Conservation (phyloP, 345 rosid species). For the Brassica juncea region DNA sequence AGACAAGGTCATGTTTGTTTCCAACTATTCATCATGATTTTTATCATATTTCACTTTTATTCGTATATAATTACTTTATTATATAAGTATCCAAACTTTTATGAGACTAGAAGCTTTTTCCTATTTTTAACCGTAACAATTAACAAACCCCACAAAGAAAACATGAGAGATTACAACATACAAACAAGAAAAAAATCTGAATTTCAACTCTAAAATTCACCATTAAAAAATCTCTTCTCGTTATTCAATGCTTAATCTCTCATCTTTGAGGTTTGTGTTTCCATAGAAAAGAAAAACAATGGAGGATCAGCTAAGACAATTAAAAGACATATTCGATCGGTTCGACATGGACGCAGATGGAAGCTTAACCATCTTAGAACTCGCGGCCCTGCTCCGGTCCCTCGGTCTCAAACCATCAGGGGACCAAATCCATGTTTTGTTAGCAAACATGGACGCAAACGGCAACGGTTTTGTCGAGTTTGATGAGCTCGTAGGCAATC, state of each 20-base stretch:
- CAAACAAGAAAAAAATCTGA: not conserved
- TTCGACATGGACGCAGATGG: constrained; percentile 93
- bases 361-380: constrained; percentile 86
- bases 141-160: constrained; percentile 2
- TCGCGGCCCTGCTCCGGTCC: constrained; percentile 80
- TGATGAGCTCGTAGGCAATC: constrained; percentile 60
- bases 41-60: not conserved
- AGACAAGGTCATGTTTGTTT: not conserved
- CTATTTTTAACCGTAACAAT: constrained; percentile 29
- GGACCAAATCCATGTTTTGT: constrained; percentile 67
- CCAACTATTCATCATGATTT: not conserved
- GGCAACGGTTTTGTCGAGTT: constrained; percentile 82
- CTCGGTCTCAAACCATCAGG: constrained; percentile 76
- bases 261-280: not conserved
- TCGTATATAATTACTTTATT: not conserved
- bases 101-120: not conserved
- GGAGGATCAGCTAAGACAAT: constrained; percentile 54
- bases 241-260: not conserved
- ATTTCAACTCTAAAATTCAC: not conserved
- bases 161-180: not conserved
- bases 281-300: not conserved
- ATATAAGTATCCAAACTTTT: not conserved
- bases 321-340: constrained; percentile 59
- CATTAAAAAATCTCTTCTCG: not conserved
- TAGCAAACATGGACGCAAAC: constrained; percentile 72